A percentile compares a stretch with the other conserved stretches of the same genome.
Conservation (phyloP, 306 rosid genomes). For the Vigna mungo region DNA sequence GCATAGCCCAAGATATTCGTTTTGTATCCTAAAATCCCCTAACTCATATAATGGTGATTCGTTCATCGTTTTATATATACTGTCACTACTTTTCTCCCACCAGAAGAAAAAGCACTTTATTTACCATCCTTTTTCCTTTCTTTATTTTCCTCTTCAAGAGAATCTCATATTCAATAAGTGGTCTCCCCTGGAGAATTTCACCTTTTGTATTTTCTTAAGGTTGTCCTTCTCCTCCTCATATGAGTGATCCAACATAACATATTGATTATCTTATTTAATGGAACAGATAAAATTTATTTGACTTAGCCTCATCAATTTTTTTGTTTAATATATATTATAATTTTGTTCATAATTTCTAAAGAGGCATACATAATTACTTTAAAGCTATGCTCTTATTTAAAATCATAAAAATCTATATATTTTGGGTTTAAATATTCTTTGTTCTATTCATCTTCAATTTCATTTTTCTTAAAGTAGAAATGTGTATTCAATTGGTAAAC, state of each 20-base stretch:
- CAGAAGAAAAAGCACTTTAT: background rate
- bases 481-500: background rate
- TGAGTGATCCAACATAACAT: background rate
- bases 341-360: background rate
- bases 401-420: background rate
- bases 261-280: background rate
- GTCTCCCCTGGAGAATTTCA: background rate
- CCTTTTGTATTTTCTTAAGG: background rate
- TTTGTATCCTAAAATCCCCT: conserved; percentile 22
- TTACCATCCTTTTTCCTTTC: background rate
- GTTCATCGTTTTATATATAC: conserved; percentile 2
- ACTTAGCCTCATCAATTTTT: background rate
- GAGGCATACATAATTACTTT: background rate
- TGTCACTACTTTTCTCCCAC: background rate
- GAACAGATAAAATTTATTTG: background rate
- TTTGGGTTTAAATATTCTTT: background rate
- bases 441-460: background rate
- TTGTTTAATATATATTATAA: background rate
- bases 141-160: background rate
- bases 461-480: background rate
- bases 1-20: conserved; percentile 32
- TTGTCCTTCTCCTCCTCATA: background rate
- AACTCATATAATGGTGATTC: conserved; percentile 4
- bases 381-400: background rate
- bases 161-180: conserved; percentile 16